phyloP scores from a whole-genome alignment of 2,329 filamentous ascomycete genomes.

The Botrytis fragariae region DNA sequence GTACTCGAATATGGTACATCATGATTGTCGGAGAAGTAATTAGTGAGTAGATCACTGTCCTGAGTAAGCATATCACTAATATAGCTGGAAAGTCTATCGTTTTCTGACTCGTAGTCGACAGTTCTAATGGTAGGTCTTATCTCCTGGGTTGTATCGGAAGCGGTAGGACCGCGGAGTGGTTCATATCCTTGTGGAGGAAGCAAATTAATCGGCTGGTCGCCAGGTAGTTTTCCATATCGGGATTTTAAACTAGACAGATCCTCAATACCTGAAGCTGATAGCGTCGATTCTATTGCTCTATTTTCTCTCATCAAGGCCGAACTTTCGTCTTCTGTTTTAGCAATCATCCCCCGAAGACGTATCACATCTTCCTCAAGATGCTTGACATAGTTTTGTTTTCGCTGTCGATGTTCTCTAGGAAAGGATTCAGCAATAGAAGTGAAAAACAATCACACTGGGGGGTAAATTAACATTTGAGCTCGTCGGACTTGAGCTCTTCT shows the following conservation, averaged over 20 bases:
- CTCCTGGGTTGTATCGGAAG: neutral
- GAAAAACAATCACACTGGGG: neutral
- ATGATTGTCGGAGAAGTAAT: neutral
- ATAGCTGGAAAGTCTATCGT: constrained; percentile 11
- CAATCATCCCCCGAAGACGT: constrained; percentile 33
- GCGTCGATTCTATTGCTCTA: constrained; percentile 24
- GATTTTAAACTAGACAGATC: neutral
- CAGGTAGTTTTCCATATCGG: too few relatives aligned
- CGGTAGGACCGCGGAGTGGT: neutral
- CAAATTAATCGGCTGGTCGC: neutral
- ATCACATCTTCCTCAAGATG: constrained; percentile 35
- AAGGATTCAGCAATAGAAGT: neutral
- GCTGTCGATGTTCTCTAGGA: constrained; percentile 34
- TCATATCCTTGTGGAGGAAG: neutral
- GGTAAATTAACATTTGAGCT: constrained; percentile 33
- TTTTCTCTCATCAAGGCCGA: constrained; percentile 30
- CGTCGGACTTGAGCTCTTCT: constrained; percentile 36
- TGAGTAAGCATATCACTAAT: constrained; percentile 3
- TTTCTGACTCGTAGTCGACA: neutral
- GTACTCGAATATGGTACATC: neutral
- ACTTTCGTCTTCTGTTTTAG: constrained; percentile 27
- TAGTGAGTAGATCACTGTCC: neutral
- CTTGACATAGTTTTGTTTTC: constrained; percentile 35
- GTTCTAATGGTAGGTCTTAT: neutral
- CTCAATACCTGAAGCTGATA: neutral